A percentile compares a stretch with the other conserved stretches of the same genome.
Evolutionary conservation across 1,284 basidiomycete species (phyloP).

Genomic region (Ganoderma multipileum): DNA sequence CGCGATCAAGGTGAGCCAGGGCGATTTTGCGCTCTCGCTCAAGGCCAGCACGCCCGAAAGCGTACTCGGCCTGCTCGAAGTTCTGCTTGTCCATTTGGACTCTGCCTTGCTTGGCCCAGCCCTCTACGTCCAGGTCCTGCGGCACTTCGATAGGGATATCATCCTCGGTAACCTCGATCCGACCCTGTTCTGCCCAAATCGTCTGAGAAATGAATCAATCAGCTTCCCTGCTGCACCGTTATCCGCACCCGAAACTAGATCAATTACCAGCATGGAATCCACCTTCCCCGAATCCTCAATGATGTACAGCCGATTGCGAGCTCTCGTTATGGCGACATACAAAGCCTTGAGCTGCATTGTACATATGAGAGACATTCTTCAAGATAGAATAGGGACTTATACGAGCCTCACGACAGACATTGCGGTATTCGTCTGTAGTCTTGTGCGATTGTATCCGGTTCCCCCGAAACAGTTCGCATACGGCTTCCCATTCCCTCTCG

Average conservation of each 20-base stretch:
- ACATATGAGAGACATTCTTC: neutral
- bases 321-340: conserved; percentile 74
- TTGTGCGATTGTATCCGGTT: conserved; percentile 52
- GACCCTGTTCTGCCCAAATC: neutral
- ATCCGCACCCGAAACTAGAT: neutral
- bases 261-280: conserved; percentile 61
- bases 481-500: conserved; percentile 60
- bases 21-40: conserved; percentile 52
- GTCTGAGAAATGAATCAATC: neutral
- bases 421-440: conserved; percentile 51
- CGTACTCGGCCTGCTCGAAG: conserved; percentile 64
- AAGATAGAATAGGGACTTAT: neutral
- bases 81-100: conserved; percentile 58
- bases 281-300: conserved; percentile 62
- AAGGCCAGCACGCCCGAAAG: conserved; percentile 59
- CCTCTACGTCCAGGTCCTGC: conserved; percentile 45
- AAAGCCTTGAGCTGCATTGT: conserved; percentile 61
- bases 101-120: conserved; percentile 59
- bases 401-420: conserved; percentile 63
- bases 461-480: conserved; percentile 45
- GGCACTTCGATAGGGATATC: neutral
- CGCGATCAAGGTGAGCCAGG: conserved; percentile 49
- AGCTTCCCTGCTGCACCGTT: neutral
- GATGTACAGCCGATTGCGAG: conserved; percentile 70
- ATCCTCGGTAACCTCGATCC: neutral